phyloP scores from a whole-genome alignment of 306 rosid species.

The Dryas octopetala region DNA sequence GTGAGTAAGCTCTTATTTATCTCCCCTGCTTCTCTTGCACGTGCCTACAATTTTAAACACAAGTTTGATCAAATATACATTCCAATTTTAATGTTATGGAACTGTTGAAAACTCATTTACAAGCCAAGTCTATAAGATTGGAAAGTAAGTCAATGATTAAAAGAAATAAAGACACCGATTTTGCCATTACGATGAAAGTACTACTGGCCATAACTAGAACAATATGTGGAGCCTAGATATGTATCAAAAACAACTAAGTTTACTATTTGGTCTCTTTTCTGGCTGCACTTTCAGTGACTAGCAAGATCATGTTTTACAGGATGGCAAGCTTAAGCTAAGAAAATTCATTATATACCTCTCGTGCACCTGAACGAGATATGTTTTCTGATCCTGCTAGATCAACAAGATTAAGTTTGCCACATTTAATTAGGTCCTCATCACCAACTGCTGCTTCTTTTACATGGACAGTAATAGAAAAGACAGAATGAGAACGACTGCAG shows the following conservation, averaged over 20 bases:
- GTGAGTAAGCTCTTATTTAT: conserved; percentile 98
- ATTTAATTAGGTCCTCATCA: conserved; percentile 88
- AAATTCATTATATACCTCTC: conserved; percentile 57
- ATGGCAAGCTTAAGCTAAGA: not conserved
- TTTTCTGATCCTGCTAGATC: conserved; percentile 98
- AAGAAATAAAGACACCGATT: not conserved
- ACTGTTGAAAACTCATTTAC: not conserved
- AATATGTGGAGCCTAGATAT: not conserved
- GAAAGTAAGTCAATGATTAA: not conserved
- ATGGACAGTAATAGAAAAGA: conserved; percentile 81
- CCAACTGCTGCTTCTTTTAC: conserved; percentile 82
- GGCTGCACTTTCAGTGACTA: not conserved
- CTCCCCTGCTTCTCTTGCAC: conserved; percentile 99
- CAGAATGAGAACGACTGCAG: conserved; percentile 96
- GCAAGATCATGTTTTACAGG: not conserved
- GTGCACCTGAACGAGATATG: conserved; percentile 93
- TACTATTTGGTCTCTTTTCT: not conserved
- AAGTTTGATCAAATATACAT: conserved; percentile 6
- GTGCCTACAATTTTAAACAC: conserved; percentile 55
- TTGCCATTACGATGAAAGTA: not conserved
- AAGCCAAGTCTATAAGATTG: not conserved
- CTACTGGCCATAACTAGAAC: not conserved
- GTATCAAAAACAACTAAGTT: not conserved
- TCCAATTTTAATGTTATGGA: conserved; percentile 6
- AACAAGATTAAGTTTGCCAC: conserved; percentile 98